Base-by-base conservation (phyloP, 2,329 filamentous ascomycete species). In the Aureobasidium sp. region DNA sequence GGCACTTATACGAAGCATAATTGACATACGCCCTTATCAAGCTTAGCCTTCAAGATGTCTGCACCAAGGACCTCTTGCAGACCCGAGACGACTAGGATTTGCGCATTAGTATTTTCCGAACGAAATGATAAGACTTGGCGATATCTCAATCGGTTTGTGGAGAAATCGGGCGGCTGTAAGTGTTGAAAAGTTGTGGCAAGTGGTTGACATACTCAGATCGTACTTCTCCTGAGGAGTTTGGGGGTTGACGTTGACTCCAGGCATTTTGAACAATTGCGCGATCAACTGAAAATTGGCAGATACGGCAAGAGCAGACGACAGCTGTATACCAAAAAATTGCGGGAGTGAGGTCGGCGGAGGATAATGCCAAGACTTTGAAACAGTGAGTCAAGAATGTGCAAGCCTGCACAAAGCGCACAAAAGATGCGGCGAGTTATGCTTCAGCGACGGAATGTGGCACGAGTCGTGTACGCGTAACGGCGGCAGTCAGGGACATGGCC, bases 201-300 rank as follows among this genome's bases (percentile, higher is more conserved):
- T n/a, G n/a, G 20, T 39, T 20, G 20, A 48, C 55, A 23, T 59
- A 59, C 56, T 95, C 70, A 96, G 82, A 61, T 81, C 81, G 68
- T 93, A 80, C 73, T 87, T 87, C 75, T 90, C 84, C 64, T 82
- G 76, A 27, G 71, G 65, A 17, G 67, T 71, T 23, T 58, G 58
- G 42, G 66, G 60, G 46, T 41, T 63, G 4, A 41, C 36, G 32
- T 47, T 58, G 20, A 44, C 41, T 10, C 13, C 29, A 12, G 55
- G 42, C 55, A 58, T 58, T 44, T 27, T 58, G 29, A 27, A 5
- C 3, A 12, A 10, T 17, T 47, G 55, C 13, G 29, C 29, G 15
- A 23, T 27, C 7, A 7, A 26, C 32, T 34, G 7, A 13, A 8
- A 42, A 29, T 15, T 13, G 32, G 32, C 20, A 17, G 29, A 55